These are phyloP conservation scores for Trebouxiophyceae sp. DNA, from an alignment of 163 green algal species.

Conservation along the genomic window DNA sequence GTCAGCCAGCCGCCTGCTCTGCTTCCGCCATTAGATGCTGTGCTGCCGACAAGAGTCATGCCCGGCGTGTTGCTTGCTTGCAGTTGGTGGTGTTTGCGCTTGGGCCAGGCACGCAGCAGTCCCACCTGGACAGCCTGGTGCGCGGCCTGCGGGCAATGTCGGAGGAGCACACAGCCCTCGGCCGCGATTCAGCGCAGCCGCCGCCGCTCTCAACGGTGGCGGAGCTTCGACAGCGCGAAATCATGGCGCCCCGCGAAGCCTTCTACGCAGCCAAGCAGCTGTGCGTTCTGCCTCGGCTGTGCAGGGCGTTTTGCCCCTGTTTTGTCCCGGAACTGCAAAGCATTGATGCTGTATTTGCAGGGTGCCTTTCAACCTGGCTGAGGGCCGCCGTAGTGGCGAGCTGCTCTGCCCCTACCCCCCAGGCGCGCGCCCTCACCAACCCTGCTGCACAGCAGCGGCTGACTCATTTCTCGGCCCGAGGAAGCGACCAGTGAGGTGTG, in stretches of 20 bases:
- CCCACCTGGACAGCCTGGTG: conserved; percentile 37
- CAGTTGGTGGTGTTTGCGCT: conserved; percentile 69
- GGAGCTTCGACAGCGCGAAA: not conserved
- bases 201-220: not conserved
- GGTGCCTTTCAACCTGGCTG: conserved; percentile 25
- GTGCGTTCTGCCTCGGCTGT: not conserved
- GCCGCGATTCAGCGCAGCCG: not conserved
- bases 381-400: conserved; percentile 54
- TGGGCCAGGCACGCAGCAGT: conserved; percentile 46
- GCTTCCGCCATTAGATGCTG: too few species aligned
- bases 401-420: conserved; percentile 84
- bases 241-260: conserved; percentile 50
- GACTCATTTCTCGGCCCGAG: not conserved
- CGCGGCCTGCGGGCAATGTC: conserved; percentile 22
- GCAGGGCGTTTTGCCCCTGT: not conserved
- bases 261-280: conserved; percentile 44
- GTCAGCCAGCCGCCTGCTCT: too few species aligned
- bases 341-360: conserved; percentile 5
- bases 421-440: not conserved
- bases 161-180: not conserved
- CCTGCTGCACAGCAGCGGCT: not conserved
- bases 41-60: too few species aligned
- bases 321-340: not conserved
- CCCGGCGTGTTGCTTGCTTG: conserved; percentile 2
- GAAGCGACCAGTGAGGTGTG: not conserved